Evolutionary conservation across 495 filamentous ascomycete genomes (phyloP).

Genomic region (Evernia prunastri): DNA sequence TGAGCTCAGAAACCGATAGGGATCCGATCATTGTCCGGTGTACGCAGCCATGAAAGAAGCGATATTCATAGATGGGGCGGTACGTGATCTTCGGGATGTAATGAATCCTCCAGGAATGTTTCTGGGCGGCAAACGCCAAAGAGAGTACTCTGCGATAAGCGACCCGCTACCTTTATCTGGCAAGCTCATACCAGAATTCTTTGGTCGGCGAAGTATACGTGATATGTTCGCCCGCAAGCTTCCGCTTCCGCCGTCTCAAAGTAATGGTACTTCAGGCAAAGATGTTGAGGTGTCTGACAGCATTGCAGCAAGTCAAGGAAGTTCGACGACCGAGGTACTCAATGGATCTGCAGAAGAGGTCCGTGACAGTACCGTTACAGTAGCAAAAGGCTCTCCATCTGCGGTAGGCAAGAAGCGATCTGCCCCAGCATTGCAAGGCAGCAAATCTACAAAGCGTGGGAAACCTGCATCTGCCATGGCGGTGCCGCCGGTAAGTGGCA

Average conservation of each 20-base stretch:
- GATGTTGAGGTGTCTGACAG: background rate
- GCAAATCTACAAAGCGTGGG: conserved; percentile 39
- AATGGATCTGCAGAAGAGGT: background rate
- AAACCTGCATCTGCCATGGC: conserved; percentile 35
- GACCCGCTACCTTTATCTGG: conserved; percentile 69
- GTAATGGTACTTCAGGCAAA: background rate
- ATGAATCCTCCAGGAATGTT: conserved; percentile 79
- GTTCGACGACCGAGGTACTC: background rate
- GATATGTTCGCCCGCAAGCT: conserved; percentile 79
- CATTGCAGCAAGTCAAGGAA: background rate
- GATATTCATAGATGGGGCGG: conserved; percentile 44
- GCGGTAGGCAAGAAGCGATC: conserved; percentile 17
- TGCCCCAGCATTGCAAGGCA: background rate
- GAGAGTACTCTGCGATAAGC: conserved; percentile 54
- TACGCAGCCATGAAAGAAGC: conserved; percentile 67
- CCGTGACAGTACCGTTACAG: background rate
- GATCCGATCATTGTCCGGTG: conserved; percentile 95
- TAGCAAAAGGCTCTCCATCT: background rate
- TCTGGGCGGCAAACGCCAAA: conserved; percentile 57
- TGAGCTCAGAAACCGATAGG: conserved; percentile 39
- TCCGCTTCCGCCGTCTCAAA: conserved; percentile 17
- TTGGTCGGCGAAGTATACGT: conserved; percentile 74
- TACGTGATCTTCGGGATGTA: conserved; percentile 59
- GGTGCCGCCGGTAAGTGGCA: conserved; percentile 27
- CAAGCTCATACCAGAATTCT: conserved; percentile 80